Base-by-base conservation (phyloP, 345 rosid genomes). In the Punica granatum region DNA sequence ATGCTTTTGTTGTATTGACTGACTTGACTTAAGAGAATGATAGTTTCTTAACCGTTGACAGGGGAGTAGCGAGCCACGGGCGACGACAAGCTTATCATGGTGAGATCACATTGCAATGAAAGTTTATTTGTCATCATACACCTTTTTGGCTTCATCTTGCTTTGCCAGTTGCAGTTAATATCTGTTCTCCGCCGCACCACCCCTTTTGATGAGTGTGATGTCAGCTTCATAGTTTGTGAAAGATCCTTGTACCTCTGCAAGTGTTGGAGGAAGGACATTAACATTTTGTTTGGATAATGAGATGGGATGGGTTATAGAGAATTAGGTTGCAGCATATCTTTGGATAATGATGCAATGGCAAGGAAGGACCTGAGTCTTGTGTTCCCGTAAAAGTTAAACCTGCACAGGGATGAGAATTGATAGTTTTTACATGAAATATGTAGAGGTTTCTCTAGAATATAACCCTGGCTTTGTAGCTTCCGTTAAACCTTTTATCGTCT, bases 31-130 rank as follows among this genome's bases (percentile, higher is more conserved):
- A 56, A 30, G 70, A 35, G 43, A 15, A 75, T 53, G 2, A 67
- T 48, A 36, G 30, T 68, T 73, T 43, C 35, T 71, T 31, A 76
- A 48, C 65, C 54, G 64, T 75, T 51, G 74, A 64, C 85, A 93
- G 96, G 74, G 92, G 81, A 78, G 83, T 85, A 61, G 70, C 94
- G 25, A 74, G 90, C 75, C 64, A 86, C 48, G 86, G 89, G 68
- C 92, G 88, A 62, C 86, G 77, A 19, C 73, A 83, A 66, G 74
- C 86, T 60, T 69, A 86, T 60, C 83, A 84, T 83, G 97, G 96
- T 94, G 82, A 69, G 49, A 69, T 33, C 34, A 5, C 51, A 26
- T 51, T 64, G 36, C 51, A 2, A 9, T 59, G 44, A 68, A 59
- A 19, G 26, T 68, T 60, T 11, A 26, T 26, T 30, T 15, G 26